Evolutionary conservation across 257 asterid species (phyloP).

Genomic region (Solanum chiquidenum): DNA sequence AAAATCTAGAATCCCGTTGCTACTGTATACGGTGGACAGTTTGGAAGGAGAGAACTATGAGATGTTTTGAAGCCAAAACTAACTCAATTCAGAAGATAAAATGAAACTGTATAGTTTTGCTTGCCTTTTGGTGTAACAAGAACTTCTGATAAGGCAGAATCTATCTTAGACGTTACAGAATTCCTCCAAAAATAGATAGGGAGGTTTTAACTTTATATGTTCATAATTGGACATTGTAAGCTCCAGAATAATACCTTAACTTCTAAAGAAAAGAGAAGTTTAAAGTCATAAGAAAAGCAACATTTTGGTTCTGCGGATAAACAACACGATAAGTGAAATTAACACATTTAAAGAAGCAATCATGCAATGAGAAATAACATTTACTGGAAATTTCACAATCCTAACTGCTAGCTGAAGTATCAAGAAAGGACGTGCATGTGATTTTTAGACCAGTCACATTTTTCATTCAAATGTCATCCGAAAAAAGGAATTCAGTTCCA

Average conservation of each 20-base stretch:
- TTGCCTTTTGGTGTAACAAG: not conserved
- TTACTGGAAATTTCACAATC: not conserved
- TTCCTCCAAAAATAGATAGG: not conserved
- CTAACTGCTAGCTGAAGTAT: not conserved
- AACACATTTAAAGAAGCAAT: not conserved
- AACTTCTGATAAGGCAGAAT: not conserved
- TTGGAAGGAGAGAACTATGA: not conserved
- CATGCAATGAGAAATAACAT: not conserved
- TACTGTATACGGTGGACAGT: not conserved
- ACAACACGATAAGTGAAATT: not conserved
- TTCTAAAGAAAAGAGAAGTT: not conserved
- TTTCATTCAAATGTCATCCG: not conserved
- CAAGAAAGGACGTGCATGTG: not conserved
- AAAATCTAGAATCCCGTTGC: not conserved
- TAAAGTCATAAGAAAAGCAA: not conserved
- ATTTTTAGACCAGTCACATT: not conserved
- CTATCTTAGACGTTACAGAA: not conserved
- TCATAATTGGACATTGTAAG: not conserved
- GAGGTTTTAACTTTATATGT: not conserved
- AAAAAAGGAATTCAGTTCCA: not conserved
- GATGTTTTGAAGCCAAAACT: not conserved
- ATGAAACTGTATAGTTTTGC: not conserved
- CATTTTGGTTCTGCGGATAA: not conserved
- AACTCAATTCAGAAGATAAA: not conserved
- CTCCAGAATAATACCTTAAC: not conserved